phyloP scores from a whole-genome alignment of 2,329 filamentous ascomycete species.

The Xylariales sp. region DNA sequence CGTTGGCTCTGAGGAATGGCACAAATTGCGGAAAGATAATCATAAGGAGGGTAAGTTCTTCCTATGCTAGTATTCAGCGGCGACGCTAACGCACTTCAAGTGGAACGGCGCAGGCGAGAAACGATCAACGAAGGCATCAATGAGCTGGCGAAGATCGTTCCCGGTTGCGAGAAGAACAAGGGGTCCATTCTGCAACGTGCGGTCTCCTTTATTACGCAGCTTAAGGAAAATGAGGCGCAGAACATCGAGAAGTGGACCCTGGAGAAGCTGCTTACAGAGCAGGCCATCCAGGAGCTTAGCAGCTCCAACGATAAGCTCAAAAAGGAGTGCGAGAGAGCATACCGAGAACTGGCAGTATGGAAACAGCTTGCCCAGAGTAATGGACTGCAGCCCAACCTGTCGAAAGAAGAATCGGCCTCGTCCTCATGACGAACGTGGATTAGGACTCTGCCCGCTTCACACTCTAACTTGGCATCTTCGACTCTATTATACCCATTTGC shows the following conservation, averaged over 20 bases:
- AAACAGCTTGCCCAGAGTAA: constrained; percentile 63
- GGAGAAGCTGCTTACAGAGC: constrained; percentile 84
- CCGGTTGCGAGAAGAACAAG: constrained; percentile 98
- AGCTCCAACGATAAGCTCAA: constrained; percentile 84
- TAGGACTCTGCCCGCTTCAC: neutral
- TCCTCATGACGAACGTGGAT: constrained; percentile 10
- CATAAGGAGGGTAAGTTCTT: constrained; percentile 84
- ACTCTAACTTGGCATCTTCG: neutral
- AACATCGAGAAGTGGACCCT: constrained; percentile 94
- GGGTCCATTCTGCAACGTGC: constrained; percentile 91
- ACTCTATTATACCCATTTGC: neutral
- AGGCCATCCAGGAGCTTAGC: constrained; percentile 83
- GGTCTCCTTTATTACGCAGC: constrained; percentile 87
- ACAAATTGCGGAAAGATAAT: constrained; percentile 93
- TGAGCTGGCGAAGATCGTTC: constrained; percentile 94
- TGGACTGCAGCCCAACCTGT: constrained; percentile 44
- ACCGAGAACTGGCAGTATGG: constrained; percentile 74
- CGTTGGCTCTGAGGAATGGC: constrained; percentile 97
- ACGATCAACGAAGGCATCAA: constrained; percentile 99
- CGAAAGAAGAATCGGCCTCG: constrained; percentile 32
- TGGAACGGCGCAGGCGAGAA: constrained; percentile 92
- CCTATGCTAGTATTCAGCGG: too few species aligned
- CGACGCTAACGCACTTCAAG: constrained; percentile 44
- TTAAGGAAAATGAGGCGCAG: constrained; percentile 89
- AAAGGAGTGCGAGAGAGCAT: constrained; percentile 71